These are phyloP conservation scores for Wilcoxina mikolae DNA, from an alignment of 495 filamentous ascomycete genomes.

Conservation along the genomic window DNA sequence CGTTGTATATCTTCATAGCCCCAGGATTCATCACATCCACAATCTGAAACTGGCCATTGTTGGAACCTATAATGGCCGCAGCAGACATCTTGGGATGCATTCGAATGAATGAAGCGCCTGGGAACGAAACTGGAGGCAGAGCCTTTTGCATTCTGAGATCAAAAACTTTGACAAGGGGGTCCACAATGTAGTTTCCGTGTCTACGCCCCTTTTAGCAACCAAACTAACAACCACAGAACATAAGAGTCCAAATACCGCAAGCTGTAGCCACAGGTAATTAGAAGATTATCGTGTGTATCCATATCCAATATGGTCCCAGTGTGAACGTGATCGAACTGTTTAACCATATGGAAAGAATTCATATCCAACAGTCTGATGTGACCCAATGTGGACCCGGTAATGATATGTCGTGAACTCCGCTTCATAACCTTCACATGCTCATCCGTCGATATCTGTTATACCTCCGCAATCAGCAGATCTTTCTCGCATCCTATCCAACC, in stretches of 20 bases:
- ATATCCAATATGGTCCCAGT: conserved; percentile 76
- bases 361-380: conserved; percentile 75
- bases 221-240: background rate
- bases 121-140: conserved; percentile 80
- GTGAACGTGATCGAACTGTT: conserved; percentile 70
- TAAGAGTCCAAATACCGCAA: conserved; percentile 49
- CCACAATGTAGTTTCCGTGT: conserved; percentile 47
- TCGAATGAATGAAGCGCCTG: conserved; percentile 79
- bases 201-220: background rate
- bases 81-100: conserved; percentile 92
- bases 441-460: conserved; percentile 46
- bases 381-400: conserved; percentile 74
- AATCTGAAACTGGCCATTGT: conserved; percentile 80
- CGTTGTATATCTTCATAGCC: conserved; percentile 75
- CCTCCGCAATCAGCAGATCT: background rate
- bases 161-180: conserved; percentile 85
- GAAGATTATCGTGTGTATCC: conserved; percentile 80
- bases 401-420: conserved; percentile 63
- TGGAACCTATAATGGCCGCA: conserved; percentile 78
- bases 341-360: conserved; percentile 56
- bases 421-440: conserved; percentile 82
- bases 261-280: conserved; percentile 91
- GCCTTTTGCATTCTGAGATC: conserved; percentile 75
- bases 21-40: conserved; percentile 92
- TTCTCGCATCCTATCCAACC: background rate